Evolutionary conservation across 2,329 filamentous ascomycete species (phyloP).

Genomic region (Leptographium galeiforme): DNA sequence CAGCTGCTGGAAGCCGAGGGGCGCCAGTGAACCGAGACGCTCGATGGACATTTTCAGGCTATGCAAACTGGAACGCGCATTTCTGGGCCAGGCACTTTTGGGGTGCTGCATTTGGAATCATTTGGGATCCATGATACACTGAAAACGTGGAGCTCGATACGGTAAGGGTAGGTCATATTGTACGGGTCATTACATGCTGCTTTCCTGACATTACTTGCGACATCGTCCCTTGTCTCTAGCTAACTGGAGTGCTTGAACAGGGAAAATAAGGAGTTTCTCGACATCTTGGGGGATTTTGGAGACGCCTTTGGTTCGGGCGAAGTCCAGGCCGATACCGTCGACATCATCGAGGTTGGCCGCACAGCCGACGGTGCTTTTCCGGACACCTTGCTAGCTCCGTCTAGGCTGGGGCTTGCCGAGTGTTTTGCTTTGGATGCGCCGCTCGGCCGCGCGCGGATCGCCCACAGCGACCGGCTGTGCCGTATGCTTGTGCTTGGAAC

Average conservation of each 20-base stretch:
- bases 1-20: constrained; percentile 33
- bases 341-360: not conserved
- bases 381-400: not conserved
- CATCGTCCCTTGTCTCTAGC: not conserved
- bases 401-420: not conserved
- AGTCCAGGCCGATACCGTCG: not conserved
- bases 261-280: constrained; percentile 26
- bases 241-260: constrained; percentile 26
- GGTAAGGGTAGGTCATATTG: not conserved
- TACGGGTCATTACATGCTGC: not conserved
- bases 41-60: too few species aligned
- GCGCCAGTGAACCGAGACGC: constrained; percentile 13
- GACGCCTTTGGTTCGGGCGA: constrained; percentile 6
- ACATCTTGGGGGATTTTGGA: constrained; percentile 19
- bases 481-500: constrained; percentile 5
- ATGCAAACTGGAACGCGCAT: not conserved
- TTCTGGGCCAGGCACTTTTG: not conserved
- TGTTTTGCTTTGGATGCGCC: constrained; percentile 7
- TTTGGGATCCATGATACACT: not conserved
- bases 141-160: too few species aligned
- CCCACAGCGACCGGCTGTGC: constrained; percentile 32
- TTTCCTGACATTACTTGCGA: not conserved
- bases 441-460: constrained; percentile 28
- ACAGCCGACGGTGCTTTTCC: too few species aligned
- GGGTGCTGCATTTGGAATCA: not conserved